Evolutionary conservation across 306 rosid species (phyloP), one percentile per base, ranked within the genome.

Genomic region (Pterocarpus santalinus): DNA sequence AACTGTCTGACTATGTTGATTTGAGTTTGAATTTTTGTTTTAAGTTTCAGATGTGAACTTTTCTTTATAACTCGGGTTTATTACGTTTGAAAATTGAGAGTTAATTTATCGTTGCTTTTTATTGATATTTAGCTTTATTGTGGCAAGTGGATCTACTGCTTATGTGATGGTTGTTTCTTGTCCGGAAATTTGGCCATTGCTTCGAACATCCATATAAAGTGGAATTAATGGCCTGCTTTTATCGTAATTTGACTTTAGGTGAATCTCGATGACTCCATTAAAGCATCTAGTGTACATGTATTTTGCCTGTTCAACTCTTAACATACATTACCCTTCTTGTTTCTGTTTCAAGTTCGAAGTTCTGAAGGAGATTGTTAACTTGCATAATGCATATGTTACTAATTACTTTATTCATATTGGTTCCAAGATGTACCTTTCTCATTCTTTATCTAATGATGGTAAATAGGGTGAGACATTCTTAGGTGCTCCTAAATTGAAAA

Each of bases 151-250:
- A 9, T 72, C 58, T 64, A 35, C 72, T 56, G 36, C 57, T 71
- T 13, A 65, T 52, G 33, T 30, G 52, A 7, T 62, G 61, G 30
- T 34, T 28, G 17, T 35, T 83, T 64, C 57, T 77, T 71, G 47
- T 77, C 71, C 49, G 69, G 49, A 62, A 75, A 39, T 51, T 62
- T 82, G 61, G 49, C 17, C 65, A 61, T 82, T 69, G 73, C 51
- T 43, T 22, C 28, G 28, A 22, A 22, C 28, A 22, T 38, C 51
- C 34, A 63, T 61, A 11, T 12, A 75, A 76, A 47, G 69, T 61
- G 71, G 34, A 69, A 49, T 7, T 39, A 56, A 14, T 70, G 9
- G 57, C 10, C n/a, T 13, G 28, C 43, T 65, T 81, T 56, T 13
- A 11, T 65, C 67, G 41, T 65, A 34, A 8, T 22, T 36, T 22